Evolutionary conservation across 306 rosid species (phyloP).

Genomic region (Trifolium dubium): DNA sequence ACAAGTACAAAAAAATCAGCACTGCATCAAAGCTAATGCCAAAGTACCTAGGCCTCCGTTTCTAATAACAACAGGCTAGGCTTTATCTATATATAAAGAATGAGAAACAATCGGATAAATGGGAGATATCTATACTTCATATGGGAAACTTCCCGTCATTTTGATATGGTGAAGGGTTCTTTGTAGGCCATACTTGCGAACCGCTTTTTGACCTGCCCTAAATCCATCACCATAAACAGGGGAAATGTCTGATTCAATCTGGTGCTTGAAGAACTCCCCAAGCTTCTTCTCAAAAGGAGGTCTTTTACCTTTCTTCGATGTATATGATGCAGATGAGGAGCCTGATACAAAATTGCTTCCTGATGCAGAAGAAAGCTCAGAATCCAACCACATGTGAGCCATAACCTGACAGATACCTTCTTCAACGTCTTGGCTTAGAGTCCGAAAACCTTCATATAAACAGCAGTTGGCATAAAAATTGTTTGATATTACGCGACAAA

Average conservation of each 20-base stretch:
- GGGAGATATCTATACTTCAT: constrained; percentile 48
- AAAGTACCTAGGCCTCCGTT: constrained; percentile 52
- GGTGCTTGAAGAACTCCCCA: constrained; percentile 93
- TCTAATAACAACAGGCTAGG: constrained; percentile 65
- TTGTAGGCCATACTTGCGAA: constrained; percentile 76
- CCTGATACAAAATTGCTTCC: constrained; percentile 59
- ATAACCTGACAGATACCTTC: constrained; percentile 99
- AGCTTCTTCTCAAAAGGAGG: constrained; percentile 83
- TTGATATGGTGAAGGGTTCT: constrained; percentile 85
- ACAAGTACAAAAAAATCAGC: constrained; percentile 47
- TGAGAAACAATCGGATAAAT: constrained; percentile 38
- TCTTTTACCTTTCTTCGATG: constrained; percentile 55
- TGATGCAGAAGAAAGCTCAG: constrained; percentile 69
- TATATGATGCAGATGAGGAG: constrained; percentile 55
- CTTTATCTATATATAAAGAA: constrained; percentile 49
- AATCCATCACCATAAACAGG: constrained; percentile 94
- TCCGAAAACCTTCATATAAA: constrained; percentile 74
- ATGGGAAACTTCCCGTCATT: constrained; percentile 85
- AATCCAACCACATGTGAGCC: constrained; percentile 94
- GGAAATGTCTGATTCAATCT: constrained; percentile 94
- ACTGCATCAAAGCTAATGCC: constrained; percentile 48
- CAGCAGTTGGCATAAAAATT: constrained; percentile 19
- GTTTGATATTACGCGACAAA: constrained; percentile 21
- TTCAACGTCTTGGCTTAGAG: constrained; percentile 91
- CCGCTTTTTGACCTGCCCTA: constrained; percentile 90